Base-by-base conservation (phyloP, 108 stramenopile species). In the Fragilaria crotonensis region DNA sequence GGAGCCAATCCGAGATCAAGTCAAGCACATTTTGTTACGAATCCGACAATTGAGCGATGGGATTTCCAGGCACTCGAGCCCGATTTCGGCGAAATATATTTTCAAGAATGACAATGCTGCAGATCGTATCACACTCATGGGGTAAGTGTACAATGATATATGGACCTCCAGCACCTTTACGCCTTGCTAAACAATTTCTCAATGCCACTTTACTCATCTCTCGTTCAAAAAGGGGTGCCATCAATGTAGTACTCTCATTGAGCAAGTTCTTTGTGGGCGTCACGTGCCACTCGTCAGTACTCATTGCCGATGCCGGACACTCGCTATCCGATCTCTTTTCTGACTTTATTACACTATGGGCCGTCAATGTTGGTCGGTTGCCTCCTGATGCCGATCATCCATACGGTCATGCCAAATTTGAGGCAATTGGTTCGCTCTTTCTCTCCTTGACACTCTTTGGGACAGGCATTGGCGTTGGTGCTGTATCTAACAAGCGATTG, bases 381-480 rank as follows among this genome's bases (percentile, higher is more conserved):
- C 90, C 90, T 19, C 83, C 90, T 14, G 87, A 89, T 62, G 87
- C 86, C 45, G 87, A 89, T 77, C 97, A 97, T 64, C 97, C 95
- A 0, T 97, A 95, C 62, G 97, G 97, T 7, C 96, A 98, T 65
- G 96, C 90, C n/a, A 93, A 95, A 64, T 96, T 93, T 67, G 95
- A 95, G 68, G 84, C 92, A 26, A 63, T 97, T 28, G 97, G 97
- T 11, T 77, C 84, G 1, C 66, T 98, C 19, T 89, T 95, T 66
- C 63, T 98, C n/a, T 81, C 93, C 1, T 56, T 88, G 28, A 91
- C 95, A 11, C 80, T 98, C 50, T 54, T 98, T 59, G 90, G 70
- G 0, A 95, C 96, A 1, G 95, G 93, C 1, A 62, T 82, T 26
- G 79, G 81, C 23, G 86, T 98, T 31, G 97, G 94, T 0, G 63